A percentile compares a stretch with the other conserved stretches of the same genome.
phyloP scores from a whole-genome alignment of 805 yeast species.

The Barnettozyma botsteinii region DNA sequence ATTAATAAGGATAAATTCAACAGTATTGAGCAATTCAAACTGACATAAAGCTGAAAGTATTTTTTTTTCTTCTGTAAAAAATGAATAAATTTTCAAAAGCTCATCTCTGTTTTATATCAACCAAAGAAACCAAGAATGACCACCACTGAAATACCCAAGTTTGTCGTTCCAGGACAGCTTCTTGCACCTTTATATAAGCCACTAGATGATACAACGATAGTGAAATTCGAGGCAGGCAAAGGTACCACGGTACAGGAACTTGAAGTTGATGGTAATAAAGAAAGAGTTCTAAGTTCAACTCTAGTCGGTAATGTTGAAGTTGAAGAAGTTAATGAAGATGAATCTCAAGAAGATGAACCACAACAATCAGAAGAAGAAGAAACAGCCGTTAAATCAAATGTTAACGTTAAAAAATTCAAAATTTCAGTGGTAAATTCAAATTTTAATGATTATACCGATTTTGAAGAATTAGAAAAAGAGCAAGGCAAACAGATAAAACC shows the following conservation, averaged over 20 bases:
- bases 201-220: slow-evolving; percentile 3
- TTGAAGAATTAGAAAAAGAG: slow-evolving; percentile 4
- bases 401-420: slow-evolving; percentile 18
- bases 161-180: slow-evolving; percentile 78
- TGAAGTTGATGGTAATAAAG: slow-evolving; percentile 31
- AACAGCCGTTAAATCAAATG: slow-evolving; percentile 5
- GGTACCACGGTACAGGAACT: slow-evolving; percentile 55
- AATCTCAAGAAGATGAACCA: slow-evolving; percentile 10
- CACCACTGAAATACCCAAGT: slow-evolving; percentile 33
- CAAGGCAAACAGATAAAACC: slow-evolving; percentile 3
- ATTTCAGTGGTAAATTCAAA: slow-evolving; percentile 27
- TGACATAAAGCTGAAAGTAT: too few relatives aligned
- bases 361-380: slow-evolving; percentile 11
- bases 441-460: slow-evolving; percentile 11
- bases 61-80: neutral
- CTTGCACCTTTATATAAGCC: slow-evolving; percentile 49
- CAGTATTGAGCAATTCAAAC: too few relatives aligned
- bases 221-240: slow-evolving; percentile 51
- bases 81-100: neutral
- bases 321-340: slow-evolving; percentile 19
- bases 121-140: neutral
- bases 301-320: slow-evolving; percentile 51
- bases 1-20: too few relatives aligned
- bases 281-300: slow-evolving; percentile 49
- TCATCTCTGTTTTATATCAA: neutral